Evolutionary conservation across 2,329 filamentous ascomycete species (phyloP).

Genomic region (Aspergillus ustus): DNA sequence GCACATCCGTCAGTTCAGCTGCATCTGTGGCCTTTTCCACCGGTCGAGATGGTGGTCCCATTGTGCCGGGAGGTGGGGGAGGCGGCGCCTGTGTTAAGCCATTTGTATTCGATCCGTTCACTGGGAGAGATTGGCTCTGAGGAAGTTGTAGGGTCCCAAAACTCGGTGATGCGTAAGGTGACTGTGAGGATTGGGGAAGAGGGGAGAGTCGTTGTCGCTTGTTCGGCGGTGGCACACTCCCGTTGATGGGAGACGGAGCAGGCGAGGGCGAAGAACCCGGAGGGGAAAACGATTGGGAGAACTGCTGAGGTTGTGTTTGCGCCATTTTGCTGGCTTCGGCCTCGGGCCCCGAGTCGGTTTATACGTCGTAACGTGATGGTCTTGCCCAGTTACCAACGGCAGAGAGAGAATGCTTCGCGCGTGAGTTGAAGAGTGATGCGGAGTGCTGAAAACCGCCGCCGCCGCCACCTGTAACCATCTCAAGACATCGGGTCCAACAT

Average conservation of each 20-base stretch:
- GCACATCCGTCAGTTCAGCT: constrained; percentile 79
- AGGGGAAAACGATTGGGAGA: constrained; percentile 64
- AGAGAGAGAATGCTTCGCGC: constrained; percentile 33
- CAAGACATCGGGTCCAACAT: constrained; percentile 33
- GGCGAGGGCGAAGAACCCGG: constrained; percentile 67
- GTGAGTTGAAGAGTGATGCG: constrained; percentile 41
- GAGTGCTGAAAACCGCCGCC: constrained; percentile 43
- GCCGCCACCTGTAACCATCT: constrained; percentile 45
- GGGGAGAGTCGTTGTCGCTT: constrained; percentile 76
- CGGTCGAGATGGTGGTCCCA: constrained; percentile 68
- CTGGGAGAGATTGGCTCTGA: constrained; percentile 33
- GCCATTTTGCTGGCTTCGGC: constrained; percentile 55
- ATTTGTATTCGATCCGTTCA: constrained; percentile 55
- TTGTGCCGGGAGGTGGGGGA: constrained; percentile 53
- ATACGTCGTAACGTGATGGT: constrained; percentile 17
- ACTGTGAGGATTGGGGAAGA: constrained; percentile 63
- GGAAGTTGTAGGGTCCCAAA: constrained; percentile 54
- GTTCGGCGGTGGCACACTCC: constrained; percentile 66
- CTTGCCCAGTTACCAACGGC: constrained; percentile 27
- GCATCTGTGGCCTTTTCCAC: constrained; percentile 57
- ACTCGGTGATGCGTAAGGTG: constrained; percentile 67
- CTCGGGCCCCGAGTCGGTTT: constrained; percentile 4
- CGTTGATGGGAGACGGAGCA: constrained; percentile 55
- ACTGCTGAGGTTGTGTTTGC: constrained; percentile 61
- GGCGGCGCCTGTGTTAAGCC: constrained; percentile 53